Conservation (phyloP, 1,139 yeast species). For the Debaryomyces psychrophilus region DNA sequence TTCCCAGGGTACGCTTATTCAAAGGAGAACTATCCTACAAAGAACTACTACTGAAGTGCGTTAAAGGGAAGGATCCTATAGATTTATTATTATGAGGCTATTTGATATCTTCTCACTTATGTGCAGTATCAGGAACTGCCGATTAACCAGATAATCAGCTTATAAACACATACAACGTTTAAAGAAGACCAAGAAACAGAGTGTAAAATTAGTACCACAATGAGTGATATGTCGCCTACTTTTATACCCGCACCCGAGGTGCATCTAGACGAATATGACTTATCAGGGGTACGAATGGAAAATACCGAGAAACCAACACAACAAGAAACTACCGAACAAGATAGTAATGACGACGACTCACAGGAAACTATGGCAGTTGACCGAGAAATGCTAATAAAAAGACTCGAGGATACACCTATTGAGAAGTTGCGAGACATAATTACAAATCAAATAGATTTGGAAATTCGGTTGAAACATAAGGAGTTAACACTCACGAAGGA, state of each 20-base stretch:
- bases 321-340: not conserved
- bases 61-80: constrained; percentile 22
- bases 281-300: not conserved
- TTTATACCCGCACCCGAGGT: constrained; percentile 5
- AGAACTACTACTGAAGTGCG: constrained; percentile 14
- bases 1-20: not conserved
- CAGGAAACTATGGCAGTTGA: not conserved
- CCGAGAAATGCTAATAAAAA: constrained; percentile 23
- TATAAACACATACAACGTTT: constrained; percentile 3
- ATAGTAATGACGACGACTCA: not conserved
- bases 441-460: constrained; percentile 63
- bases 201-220: not conserved
- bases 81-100: constrained; percentile 15
- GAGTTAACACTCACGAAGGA: constrained; percentile 61
- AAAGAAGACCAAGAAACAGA: not conserved
- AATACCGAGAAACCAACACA: not conserved
- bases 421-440: constrained; percentile 43
- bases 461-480: constrained; percentile 69
- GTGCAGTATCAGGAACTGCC: not conserved
- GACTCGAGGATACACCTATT: constrained; percentile 38
- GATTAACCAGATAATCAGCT: constrained; percentile 1
- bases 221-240: constrained; percentile 2
- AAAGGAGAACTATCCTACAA: constrained; percentile 5
- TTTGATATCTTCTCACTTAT: not conserved
- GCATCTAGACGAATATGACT: not conserved